Base-by-base conservation (phyloP, 306 rosid species). In the Erythrophleum fordii region DNA sequence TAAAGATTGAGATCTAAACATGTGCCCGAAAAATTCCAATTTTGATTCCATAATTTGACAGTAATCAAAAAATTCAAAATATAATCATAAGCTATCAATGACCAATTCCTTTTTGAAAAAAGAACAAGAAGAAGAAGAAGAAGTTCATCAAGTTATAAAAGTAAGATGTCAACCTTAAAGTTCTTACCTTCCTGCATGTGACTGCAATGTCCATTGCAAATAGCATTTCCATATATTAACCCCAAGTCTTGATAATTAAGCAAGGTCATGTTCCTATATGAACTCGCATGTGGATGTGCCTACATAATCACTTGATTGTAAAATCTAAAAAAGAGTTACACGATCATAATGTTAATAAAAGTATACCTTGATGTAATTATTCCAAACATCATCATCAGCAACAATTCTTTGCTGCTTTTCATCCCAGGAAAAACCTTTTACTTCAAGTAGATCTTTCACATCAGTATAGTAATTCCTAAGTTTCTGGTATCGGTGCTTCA, bases 341-440 rank as follows among this genome's bases (percentile, higher is more conserved):
- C 45, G 18, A 26, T 73, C 60, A 44, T 52, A 68, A 72, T 69
- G 26, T 53, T 66, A n/a, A 72, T 31, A 76, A 51, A 53, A 18
- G 61, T 18, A 55, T 82, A 88, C 92, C 87, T 83, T 76, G 81
- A 87, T 81, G 80, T 81, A 85, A 53, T 81, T 65, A 39, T 86
- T 83, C 92, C 92, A 89, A 76, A 68, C 75, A 72, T 74, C 75
- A 75, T 68, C 84, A 69, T 81, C 86, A 16, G 90, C 92, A 12
- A 82, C 84, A 48, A 89, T 82, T 84, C 51, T 85, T 78, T 80
- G 90, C 73, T 76, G 83, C 64, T 72, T 85, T 80, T 76, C 89
- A 85, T 86, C 90, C 92, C 92, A 89, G 13, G 61, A 80, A 79
- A 89, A 89, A 28, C 84, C 87, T 44, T 65, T 68, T 41, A 71